Base-by-base conservation (phyloP, 768 basidiomycete genomes). In the Plicaturopsis crispa region DNA sequence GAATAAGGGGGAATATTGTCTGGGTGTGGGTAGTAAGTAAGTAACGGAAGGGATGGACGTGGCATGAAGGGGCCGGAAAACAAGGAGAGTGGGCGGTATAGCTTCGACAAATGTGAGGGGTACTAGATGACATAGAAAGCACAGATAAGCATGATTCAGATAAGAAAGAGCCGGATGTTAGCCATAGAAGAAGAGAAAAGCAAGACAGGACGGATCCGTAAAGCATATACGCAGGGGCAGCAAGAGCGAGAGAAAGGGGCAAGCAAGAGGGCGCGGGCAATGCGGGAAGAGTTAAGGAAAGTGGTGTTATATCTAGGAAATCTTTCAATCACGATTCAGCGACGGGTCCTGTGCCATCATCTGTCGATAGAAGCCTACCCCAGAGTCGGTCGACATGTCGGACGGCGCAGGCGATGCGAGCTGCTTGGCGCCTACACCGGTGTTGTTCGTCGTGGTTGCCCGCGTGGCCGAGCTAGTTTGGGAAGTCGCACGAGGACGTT, bases 351-450 rank as follows among this genome's bases (percentile, higher is more conserved):
- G 75, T 36, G 77, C 79, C 52, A 88, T 69, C 58, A 89, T 75
- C 59, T 85, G 82, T 44, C 84, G 80, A 65, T 88, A 86, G 54
- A 90, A 59, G 47, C 81, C 85, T 46, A 90, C 84, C 46, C 83
- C 84, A 36, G 87, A 90, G 56, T 89, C 87, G 50, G 83, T 80
- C 20, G 79, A 74, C n/a, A n/a, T n/a, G 44, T 59, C 58, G 35
- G 58, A 74, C 13, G 81, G 84, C 33, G 80, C 82, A 41, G 87
- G 84, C 4, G 85, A 87, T 13, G 72, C 62, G 8, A 81, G 56
- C 13, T 66, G 61, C 55, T 71, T 70, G 47, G 51, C 56, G 41
- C 47, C 63, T 59, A 53, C 63, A n/a, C n/a, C n/a, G n/a, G n/a
- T n/a, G n/a, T n/a, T 55, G 5, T 54, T 53, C 18, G 59, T 53